Percentiles rank a stretch among this genome's conserved stretches.
Conservation (phyloP, 106 monocot genomes). For the Alisma plantagoaquatica region DNA sequence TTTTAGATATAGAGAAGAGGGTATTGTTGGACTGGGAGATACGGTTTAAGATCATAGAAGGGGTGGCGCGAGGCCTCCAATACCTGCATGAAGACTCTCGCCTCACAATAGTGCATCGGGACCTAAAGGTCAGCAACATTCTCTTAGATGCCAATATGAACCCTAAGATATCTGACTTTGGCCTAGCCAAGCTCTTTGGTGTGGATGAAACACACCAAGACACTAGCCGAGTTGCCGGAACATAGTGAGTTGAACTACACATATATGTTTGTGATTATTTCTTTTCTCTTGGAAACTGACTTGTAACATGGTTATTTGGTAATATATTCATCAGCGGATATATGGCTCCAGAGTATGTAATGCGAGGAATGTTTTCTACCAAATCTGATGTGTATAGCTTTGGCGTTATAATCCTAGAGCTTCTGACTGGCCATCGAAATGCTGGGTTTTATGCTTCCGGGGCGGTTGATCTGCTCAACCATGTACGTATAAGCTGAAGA, state of each 20-base stretch:
- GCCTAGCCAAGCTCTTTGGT: neutral
- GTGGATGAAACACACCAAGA: neutral
- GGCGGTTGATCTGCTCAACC: no score
- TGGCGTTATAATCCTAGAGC: no score
- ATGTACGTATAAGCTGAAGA: no score
- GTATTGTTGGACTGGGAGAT: neutral
- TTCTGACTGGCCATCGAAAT: no score
- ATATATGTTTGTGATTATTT: no score
- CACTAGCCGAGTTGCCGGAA: slow-evolving; percentile 5
- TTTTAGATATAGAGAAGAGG: neutral
- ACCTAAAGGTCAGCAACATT: neutral
- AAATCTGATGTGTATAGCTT: no score
- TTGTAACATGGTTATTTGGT: no score
- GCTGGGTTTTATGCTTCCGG: no score
- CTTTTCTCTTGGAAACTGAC: no score
- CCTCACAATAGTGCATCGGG: neutral
- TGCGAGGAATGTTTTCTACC: no score
- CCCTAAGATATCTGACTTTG: slow-evolving; percentile 1
- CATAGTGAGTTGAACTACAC: neutral
- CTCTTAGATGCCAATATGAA: neutral
- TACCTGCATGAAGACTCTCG: neutral
- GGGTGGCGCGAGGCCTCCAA: neutral
- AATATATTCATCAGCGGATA: no score
- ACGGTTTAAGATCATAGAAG: neutral
- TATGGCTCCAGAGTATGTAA: no score